Base-by-base conservation (phyloP, 1,284 basidiomycete species). In the Fomitopsis schrenkii region DNA sequence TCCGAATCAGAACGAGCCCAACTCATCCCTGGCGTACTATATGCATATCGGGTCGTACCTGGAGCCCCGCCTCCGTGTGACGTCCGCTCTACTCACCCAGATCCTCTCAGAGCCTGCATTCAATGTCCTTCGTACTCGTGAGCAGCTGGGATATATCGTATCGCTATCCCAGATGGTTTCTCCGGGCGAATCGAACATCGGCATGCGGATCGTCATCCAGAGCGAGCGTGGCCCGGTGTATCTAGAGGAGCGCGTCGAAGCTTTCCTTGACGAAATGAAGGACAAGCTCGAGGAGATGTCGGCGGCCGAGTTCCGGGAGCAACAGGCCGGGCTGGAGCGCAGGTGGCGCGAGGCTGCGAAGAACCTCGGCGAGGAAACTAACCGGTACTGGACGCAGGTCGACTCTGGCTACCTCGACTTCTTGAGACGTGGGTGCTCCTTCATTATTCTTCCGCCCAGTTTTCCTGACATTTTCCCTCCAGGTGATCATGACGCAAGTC, bases 111-210 rank as follows among this genome's bases (percentile, higher is more conserved):
- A 99, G 70, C 96, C 97, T 0, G 85, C 90, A n/a, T 99, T 99
- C 77, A 91, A 97, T 71, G 80, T 90, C 41, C 83, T 99, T 45
- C 88, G 97, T n/a, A 98, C 97, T 2, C 90, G 95, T 74, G 95
- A 99, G 74, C 97, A 99, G 75, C 83, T 99, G 0, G 97, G 97
- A 12, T 99, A 99, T 73, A 83, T 97, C 55, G 94, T 95, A 45
- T 83, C 79, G 3, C 85, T 85, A 59, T 80, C 82, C 0, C 75
- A 79, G 41, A 84, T 83, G 80, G 71, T 78, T 30, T 72, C 88
- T 48, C 71, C 83, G 30, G 87, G 90, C 12, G 78, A 83, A 2
- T 89, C 86, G 41, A 83, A 89, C 60, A 83, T 86, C 66, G 96
- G 95, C 10, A 77, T 97, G 67, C 85, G 93, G n/a, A 84, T 99